phyloP scores from a whole-genome alignment of 2,329 filamentous ascomycete species.

The Coniochaeta sp. region DNA sequence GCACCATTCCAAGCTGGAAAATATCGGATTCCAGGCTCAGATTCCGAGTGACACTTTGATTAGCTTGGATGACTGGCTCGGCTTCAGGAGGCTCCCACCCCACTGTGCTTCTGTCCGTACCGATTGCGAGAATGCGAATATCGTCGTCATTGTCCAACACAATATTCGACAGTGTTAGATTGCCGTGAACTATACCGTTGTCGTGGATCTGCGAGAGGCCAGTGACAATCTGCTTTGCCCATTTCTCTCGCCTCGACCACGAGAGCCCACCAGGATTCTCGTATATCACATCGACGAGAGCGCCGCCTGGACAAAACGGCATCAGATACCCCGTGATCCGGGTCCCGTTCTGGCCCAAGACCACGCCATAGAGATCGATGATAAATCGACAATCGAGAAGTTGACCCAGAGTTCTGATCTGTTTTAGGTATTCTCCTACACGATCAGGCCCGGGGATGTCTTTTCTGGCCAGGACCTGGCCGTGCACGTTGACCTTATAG shows the following conservation, averaged over 20 bases:
- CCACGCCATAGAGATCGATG: slow-evolving; percentile 79
- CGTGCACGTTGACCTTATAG: slow-evolving; percentile 78
- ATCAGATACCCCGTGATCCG: slow-evolving; percentile 84
- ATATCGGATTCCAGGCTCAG: slow-evolving; percentile 97
- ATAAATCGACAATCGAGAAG: slow-evolving; percentile 68
- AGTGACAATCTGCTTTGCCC: slow-evolving; percentile 85
- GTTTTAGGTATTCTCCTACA: slow-evolving; percentile 93
- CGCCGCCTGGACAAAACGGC: slow-evolving; percentile 76
- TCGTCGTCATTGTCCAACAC: slow-evolving; percentile 79
- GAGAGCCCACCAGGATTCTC: slow-evolving; percentile 57
- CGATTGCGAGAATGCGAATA: slow-evolving; percentile 97
- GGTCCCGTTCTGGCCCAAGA: slow-evolving; percentile 69
- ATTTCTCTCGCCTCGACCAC: slow-evolving; percentile 72
- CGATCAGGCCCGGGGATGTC: slow-evolving; percentile 95
- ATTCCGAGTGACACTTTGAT: slow-evolving; percentile 89
- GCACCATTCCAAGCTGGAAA: slow-evolving; percentile 92
- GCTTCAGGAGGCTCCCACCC: slow-evolving; percentile 97
- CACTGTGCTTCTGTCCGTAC: slow-evolving; percentile 90
- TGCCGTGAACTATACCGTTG: slow-evolving; percentile 91
- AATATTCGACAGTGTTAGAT: slow-evolving; percentile 96
- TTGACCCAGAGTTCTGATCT: slow-evolving; percentile 87
- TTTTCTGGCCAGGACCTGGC: slow-evolving; percentile 79
- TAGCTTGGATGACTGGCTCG: slow-evolving; percentile 73
- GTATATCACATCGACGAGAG: slow-evolving; percentile 85
- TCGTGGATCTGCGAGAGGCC: slow-evolving; percentile 92